Evolutionary conservation across 306 rosid species (phyloP).

Genomic region (Carpinus viminea): DNA sequence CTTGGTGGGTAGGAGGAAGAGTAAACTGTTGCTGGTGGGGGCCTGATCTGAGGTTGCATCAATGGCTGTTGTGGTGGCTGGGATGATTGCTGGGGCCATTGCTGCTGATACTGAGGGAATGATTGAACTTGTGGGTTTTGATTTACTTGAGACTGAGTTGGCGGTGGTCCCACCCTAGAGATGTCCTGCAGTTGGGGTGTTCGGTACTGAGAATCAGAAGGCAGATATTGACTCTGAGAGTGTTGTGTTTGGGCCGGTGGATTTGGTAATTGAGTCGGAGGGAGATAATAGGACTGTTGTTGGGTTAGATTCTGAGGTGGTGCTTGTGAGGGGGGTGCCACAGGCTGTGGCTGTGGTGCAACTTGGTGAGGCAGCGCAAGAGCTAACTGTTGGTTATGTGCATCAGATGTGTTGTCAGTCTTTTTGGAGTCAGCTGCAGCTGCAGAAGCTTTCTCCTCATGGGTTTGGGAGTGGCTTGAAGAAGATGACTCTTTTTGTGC

Average conservation of each 20-base stretch:
- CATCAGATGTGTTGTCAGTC: constrained; percentile 59
- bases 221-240: constrained; percentile 64
- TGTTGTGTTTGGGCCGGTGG: constrained; percentile 54
- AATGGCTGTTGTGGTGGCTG: constrained; percentile 62
- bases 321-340: constrained; percentile 53
- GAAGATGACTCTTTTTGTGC: constrained; percentile 81
- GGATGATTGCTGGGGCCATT: constrained; percentile 37
- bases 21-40: constrained; percentile 54
- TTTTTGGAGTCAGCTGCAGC: constrained; percentile 56
- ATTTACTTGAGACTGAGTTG: constrained; percentile 60
- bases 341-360: constrained; percentile 55
- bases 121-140: constrained; percentile 64
- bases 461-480: constrained; percentile 66
- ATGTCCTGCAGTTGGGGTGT: constrained; percentile 63
- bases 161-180: constrained; percentile 57
- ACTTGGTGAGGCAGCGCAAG: constrained; percentile 87
- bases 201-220: constrained; percentile 71
- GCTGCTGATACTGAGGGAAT: constrained; percentile 76
- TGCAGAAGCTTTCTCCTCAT: constrained; percentile 73
- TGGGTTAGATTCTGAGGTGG: constrained; percentile 57
- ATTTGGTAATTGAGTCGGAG: constrained; percentile 57
- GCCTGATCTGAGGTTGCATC: constrained; percentile 69
- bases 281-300: constrained; percentile 74
- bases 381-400: constrained; percentile 82
- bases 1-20: constrained; percentile 65